These are phyloP conservation scores for Raphanus sativus DNA, from an alignment of 345 rosid species.

Conservation along the genomic window DNA sequence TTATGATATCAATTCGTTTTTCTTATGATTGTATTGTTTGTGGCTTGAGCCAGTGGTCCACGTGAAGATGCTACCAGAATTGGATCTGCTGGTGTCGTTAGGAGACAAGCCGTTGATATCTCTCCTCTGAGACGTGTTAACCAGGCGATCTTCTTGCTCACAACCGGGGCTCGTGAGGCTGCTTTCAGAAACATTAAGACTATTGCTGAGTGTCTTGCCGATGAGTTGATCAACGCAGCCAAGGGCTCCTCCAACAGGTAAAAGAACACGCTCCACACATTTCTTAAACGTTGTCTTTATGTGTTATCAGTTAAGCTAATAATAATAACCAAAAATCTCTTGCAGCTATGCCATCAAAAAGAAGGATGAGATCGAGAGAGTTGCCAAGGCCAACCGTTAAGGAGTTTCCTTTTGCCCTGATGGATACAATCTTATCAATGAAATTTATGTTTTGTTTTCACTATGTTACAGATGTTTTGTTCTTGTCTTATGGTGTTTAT, in stretches of 20 bases:
- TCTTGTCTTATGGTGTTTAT: slow-evolving; percentile 24
- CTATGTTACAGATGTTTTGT: slow-evolving; percentile 25
- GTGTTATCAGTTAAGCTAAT: background rate
- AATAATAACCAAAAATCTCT: background rate
- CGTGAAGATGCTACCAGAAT: slow-evolving; percentile 84
- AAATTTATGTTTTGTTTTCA: slow-evolving; percentile 13
- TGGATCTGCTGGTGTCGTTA: slow-evolving; percentile 86
- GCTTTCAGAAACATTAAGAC: slow-evolving; percentile 84
- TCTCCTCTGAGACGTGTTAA: slow-evolving; percentile 76
- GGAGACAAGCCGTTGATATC: slow-evolving; percentile 89
- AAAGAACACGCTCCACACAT: background rate
- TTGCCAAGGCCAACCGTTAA: slow-evolving; percentile 86
- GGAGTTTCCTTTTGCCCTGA: background rate
- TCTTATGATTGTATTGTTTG: background rate
- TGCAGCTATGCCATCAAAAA: slow-evolving; percentile 77
- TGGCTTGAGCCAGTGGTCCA: slow-evolving; percentile 57
- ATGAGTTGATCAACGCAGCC: slow-evolving; percentile 86
- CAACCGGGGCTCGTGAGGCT: slow-evolving; percentile 83
- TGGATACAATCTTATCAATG: slow-evolving; percentile 14
- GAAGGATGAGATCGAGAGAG: slow-evolving; percentile 88
- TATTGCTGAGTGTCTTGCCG: slow-evolving; percentile 89
- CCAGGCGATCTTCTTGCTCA: slow-evolving; percentile 69
- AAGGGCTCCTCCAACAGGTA: slow-evolving; percentile 90
- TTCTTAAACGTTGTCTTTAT: background rate
- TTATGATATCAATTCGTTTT: background rate